Evolutionary conservation across 83 land plant species (phyloP).

Genomic region (Larix sibirica): DNA sequence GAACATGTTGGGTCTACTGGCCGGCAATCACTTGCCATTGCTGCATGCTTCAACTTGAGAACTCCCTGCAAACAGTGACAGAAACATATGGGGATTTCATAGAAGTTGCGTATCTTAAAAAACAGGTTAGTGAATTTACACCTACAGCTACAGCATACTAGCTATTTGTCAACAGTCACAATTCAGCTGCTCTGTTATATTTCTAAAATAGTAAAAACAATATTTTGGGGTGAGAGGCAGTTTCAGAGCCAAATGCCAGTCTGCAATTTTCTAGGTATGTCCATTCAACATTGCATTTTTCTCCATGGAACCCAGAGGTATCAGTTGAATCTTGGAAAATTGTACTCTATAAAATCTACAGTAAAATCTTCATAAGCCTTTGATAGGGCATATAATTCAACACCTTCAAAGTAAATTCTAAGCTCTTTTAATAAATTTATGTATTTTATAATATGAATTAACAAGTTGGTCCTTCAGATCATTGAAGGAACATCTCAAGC

Average conservation of each 20-base stretch:
- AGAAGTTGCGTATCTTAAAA: background rate
- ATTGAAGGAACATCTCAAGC: too few relatives aligned
- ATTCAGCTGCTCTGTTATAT: background rate
- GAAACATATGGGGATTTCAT: background rate
- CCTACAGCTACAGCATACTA: background rate
- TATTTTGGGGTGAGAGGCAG: background rate
- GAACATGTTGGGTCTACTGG: slow-evolving; percentile 90
- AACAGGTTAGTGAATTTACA: background rate
- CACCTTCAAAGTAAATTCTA: too few relatives aligned
- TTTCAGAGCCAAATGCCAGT: background rate
- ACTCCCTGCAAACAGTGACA: slow-evolving; percentile 58
- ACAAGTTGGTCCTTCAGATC: too few relatives aligned
- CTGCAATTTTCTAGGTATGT: background rate
- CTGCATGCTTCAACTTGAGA: slow-evolving; percentile 83
- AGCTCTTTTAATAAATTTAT: too few relatives aligned
- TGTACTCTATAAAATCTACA: background rate
- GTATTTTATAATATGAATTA: too few relatives aligned
- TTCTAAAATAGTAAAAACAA: background rate
- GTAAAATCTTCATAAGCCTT: too few relatives aligned
- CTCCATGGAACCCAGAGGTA: background rate
- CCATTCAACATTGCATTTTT: background rate
- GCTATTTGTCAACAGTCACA: background rate
- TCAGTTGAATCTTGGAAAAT: background rate
- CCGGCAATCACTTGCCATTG: slow-evolving; percentile 84
- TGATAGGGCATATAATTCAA: too few relatives aligned